Evolutionary conservation across 306 rosid genomes (phyloP).

Genomic region (Biancaea sappan): DNA sequence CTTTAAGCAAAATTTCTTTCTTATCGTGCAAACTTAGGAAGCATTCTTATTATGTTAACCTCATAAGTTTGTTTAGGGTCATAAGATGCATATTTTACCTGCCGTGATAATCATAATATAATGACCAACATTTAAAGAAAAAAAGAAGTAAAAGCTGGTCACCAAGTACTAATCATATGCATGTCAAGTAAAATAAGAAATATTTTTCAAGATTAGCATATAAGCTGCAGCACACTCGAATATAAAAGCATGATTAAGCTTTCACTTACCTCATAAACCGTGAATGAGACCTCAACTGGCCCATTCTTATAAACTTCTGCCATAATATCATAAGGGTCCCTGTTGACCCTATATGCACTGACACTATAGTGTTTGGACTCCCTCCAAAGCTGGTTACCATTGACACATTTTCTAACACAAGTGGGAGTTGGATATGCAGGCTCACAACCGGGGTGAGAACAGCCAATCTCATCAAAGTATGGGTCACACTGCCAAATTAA

Average conservation of each 20-base stretch:
- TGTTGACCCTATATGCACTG: conserved; percentile 58
- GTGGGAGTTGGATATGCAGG: conserved; percentile 80
- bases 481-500: conserved; percentile 83
- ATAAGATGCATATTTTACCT: not conserved
- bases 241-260: conserved; percentile 20
- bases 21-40: not conserved
- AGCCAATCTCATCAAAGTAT: conserved; percentile 84
- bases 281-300: conserved; percentile 94
- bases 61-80: not conserved
- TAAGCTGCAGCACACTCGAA: conserved; percentile 28
- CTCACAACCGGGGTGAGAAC: conserved; percentile 99
- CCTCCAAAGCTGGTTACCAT: conserved; percentile 75
- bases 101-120: not conserved
- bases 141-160: not conserved
- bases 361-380: conserved; percentile 75
- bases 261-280: conserved; percentile 80
- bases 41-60: not conserved
- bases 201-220: not conserved
- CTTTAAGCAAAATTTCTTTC: not conserved
- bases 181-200: not conserved
- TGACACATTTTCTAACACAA: conserved; percentile 69
- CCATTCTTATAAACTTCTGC: conserved; percentile 87
- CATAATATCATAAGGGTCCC: conserved; percentile 77
- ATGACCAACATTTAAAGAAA: not conserved
- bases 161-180: not conserved